Evolutionary conservation across 2,329 filamentous ascomycete species (phyloP).

Genomic region (Cladophialophora psammophila): DNA sequence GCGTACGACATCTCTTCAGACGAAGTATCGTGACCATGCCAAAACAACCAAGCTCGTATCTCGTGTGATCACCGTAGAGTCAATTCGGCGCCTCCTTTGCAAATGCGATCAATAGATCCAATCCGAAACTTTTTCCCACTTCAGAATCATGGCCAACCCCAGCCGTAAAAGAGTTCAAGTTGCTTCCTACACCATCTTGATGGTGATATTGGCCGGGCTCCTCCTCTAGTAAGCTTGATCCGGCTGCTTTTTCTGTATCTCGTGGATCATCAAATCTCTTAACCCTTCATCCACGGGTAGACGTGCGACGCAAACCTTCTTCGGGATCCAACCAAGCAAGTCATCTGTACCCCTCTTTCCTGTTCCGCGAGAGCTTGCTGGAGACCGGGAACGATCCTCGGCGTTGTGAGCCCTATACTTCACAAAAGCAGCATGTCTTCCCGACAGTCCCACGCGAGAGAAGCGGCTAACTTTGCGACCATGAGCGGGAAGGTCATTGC

Average conservation of each 20-base stretch:
- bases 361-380: neutral
- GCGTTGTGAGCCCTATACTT: neutral
- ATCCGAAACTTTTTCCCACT: neutral
- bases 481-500: neutral
- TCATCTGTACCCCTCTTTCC: slow-evolving; percentile 3
- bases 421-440: neutral
- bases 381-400: neutral
- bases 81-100: neutral
- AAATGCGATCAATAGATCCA: neutral
- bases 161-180: neutral
- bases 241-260: neutral
- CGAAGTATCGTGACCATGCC: neutral
- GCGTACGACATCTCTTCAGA: neutral
- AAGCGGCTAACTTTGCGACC: neutral
- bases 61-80: neutral
- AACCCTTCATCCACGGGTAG: neutral
- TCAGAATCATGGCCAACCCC: neutral
- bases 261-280: neutral
- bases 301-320: neutral
- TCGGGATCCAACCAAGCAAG: slow-evolving; percentile 11
- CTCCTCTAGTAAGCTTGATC: neutral
- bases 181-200: neutral
- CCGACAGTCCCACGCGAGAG: neutral
- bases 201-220: neutral
- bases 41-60: neutral